Conservation (phyloP, 176 grass and related monocot species). For the sorghum (Sorghum bicolor) region Sorghum_bicolor_NCBIv3 NC_012873.2:64023501-64024000, state of each 20-base stretch:
- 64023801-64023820: neutral
- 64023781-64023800: neutral
- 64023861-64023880: slow-evolving; percentile 11
- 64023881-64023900: neutral
- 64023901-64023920: slow-evolving; percentile 53
- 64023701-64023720: slow-evolving; percentile 21
- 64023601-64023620: slow-evolving; percentile 5
- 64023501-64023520: neutral
- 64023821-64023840: neutral
- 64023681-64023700: neutral
- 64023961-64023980: neutral
- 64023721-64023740: slow-evolving; percentile 47
- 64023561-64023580: neutral
- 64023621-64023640: neutral
- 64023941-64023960: slow-evolving; percentile 21
- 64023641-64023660: neutral
- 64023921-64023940: slow-evolving; percentile 15
- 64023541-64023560: neutral
- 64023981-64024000: neutral
- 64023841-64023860: neutral
- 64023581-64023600: neutral
- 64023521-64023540: neutral
- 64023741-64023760: slow-evolving; percentile 31
- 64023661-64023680: slow-evolving; percentile 29
- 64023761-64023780: slow-evolving; percentile 28